Evolutionary conservation across 352 stramenopile species (phyloP).

Genomic region (Pythium sp.): DNA sequence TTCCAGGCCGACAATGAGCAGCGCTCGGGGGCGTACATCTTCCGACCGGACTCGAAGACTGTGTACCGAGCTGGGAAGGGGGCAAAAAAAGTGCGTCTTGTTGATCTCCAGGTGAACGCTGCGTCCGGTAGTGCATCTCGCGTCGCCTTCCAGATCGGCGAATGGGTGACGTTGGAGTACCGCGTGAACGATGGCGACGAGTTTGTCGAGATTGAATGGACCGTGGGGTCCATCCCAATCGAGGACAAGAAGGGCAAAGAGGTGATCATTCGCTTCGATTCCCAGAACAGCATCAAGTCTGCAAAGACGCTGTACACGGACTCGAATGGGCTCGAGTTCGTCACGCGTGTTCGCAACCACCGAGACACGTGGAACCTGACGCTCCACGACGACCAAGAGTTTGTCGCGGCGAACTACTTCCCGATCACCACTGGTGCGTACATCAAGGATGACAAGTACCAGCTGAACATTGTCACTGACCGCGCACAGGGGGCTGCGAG

Average conservation of each 20-base stretch:
- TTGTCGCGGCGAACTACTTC: conserved; percentile 96
- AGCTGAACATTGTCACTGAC: conserved; percentile 91
- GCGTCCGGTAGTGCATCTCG: conserved; percentile 28
- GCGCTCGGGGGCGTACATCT: conserved; percentile 96
- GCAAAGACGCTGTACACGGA: conserved; percentile 88
- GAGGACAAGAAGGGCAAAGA: conserved; percentile 91
- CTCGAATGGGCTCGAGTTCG: conserved; percentile 95
- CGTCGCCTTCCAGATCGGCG: conserved; percentile 75
- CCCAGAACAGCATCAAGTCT: conserved; percentile 53
- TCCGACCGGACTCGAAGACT: conserved; percentile 87
- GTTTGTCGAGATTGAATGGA: conserved; percentile 96
- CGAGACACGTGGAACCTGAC: conserved; percentile 89
- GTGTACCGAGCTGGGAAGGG: conserved; percentile 37
- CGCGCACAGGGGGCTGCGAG: conserved; percentile 91
- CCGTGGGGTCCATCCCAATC: conserved; percentile 73
- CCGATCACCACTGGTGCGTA: conserved; percentile 95
- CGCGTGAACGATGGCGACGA: conserved; percentile 79
- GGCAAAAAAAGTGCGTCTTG: conserved; percentile 28
- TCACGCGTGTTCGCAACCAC: conserved; percentile 86
- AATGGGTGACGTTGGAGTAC: conserved; percentile 91
- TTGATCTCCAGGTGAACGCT: conserved; percentile 42
- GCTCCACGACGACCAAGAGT: conserved; percentile 88
- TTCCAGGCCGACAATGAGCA: conserved; percentile 50
- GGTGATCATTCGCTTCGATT: conserved; percentile 91
- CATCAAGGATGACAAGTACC: conserved; percentile 84